Base-by-base conservation (phyloP, 176 grass and related monocot species). In the Alloteropsis semialata region DNA sequence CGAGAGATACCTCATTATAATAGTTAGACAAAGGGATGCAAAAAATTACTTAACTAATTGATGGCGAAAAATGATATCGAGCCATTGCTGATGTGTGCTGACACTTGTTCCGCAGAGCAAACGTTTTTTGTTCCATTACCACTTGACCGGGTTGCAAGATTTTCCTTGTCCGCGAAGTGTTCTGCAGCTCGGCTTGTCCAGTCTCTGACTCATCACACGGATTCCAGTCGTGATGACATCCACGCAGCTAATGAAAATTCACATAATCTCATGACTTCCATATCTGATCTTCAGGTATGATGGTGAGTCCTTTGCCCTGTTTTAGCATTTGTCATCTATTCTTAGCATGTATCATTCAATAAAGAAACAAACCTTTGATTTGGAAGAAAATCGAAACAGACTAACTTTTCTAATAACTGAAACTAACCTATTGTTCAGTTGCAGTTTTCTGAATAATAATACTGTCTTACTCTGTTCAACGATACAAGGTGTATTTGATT, bases 211-310 rank as follows among this genome's bases (percentile, higher is more conserved):
- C 36, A 77, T 63, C 8, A 24, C 8, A 70, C 7, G 28, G 37
- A 36, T 80, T 81, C 32, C 54, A 88, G 30, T 17, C 61, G 13
- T 57, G 18, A 75, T 82, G 21, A 34, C 76, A 50, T 86, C 3
- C 33, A 76, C 74, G 43, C 45, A 66, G 17, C 43, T 76, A 82
- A 76, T 81, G 54, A 46, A 28, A 41, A 81, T 65, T 16, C n/a
- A 12, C 74, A 85, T 82, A 75, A 79, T 76, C 62, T 89, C 37
- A 28, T 84, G 38, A 76, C 74, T n/a, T 84, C 59, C 79, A 49
- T 87, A 83, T 91, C 56, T 81, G 83, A 95, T 75, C 96, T 92
- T 93, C 92, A 98, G 96, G 92, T 98, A 98, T 88, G 96, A 92
- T 82, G 96, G 96, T 98, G 92, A 98, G 90, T 98, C 65, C 22